A percentile compares a stretch with the other conserved stretches of the same genome.
phyloP scores from a whole-genome alignment of 257 asterid genomes.

The Solanum pennellii region DNA sequence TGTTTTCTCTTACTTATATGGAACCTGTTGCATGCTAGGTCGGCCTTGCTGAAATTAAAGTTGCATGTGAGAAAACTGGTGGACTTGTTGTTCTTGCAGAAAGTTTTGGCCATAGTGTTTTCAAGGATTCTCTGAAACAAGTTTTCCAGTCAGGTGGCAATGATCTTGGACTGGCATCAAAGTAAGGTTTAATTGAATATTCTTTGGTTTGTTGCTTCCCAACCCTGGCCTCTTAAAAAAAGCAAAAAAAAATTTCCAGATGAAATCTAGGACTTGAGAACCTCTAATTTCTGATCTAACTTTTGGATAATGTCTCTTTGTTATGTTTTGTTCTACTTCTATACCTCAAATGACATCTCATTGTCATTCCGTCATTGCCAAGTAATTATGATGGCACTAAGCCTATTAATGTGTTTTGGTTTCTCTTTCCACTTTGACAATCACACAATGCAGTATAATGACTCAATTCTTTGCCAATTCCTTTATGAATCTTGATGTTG shows the following conservation, averaged over 20 bases:
- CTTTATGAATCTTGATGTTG: background rate
- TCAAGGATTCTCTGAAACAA: conserved; percentile 76
- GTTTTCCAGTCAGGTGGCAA: conserved; percentile 73
- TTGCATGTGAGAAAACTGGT: conserved; percentile 86
- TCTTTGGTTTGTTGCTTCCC: background rate
- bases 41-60: conserved; percentile 93
- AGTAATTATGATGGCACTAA: background rate
- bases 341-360: background rate
- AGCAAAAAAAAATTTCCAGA: background rate
- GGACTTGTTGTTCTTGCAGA: conserved; percentile 92
- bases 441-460: background rate
- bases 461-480: background rate
- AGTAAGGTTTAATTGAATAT: conserved; percentile 48
- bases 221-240: background rate
- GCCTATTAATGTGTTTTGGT: background rate
- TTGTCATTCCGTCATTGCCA: background rate
- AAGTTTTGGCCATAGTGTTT: conserved; percentile 95
- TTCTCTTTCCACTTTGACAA: background rate
- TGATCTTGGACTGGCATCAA: conserved; percentile 82
- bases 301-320: background rate
- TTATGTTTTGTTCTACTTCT: background rate
- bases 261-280: background rate
- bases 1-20: background rate
- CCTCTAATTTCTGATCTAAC: background rate
- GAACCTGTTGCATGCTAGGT: conserved; percentile 32